Conservation (phyloP, 805 yeast genomes). For the Saitoella complicata region DNA sequence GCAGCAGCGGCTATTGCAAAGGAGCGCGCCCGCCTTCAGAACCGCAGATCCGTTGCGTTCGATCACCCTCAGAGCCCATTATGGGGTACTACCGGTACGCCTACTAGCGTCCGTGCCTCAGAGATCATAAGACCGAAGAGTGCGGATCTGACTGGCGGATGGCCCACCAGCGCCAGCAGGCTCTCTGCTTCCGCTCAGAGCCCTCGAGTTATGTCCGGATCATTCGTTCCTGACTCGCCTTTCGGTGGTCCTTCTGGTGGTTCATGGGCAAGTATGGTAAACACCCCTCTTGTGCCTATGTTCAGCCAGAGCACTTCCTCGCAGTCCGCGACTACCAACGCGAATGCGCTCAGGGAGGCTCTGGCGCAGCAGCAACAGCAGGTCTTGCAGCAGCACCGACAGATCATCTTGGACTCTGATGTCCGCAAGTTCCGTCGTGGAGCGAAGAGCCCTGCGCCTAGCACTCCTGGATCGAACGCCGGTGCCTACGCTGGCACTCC, state of each 20-base stretch:
- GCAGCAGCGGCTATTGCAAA: background rate
- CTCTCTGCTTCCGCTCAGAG: conserved; percentile 1
- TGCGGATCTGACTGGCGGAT: conserved; percentile 4
- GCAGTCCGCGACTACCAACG: conserved; percentile 2
- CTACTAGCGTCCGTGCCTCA: background rate
- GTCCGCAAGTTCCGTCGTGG: conserved; percentile 17
- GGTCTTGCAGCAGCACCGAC: conserved; percentile 25
- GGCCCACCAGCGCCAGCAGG: conserved; percentile 4
- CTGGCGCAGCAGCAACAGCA: conserved; percentile 16
- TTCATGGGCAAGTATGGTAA: conserved; percentile 19
- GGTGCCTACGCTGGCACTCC: conserved; percentile 8
- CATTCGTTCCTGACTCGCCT: background rate
- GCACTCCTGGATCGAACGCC: conserved; percentile 3
- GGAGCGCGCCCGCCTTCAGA: background rate
- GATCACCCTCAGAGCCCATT: background rate
- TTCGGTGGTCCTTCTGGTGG: conserved; percentile 7
- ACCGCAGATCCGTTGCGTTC: background rate
- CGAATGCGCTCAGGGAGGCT: conserved; percentile 2
- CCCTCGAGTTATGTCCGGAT: background rate
- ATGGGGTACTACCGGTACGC: background rate
- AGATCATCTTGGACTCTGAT: conserved; percentile 29
- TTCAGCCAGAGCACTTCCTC: conserved; percentile 2
- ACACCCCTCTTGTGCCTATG: conserved; percentile 14
- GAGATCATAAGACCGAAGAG: conserved; percentile 2
- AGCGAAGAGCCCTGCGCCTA: conserved; percentile 2